Base-by-base conservation (phyloP, 2,329 filamentous ascomycete genomes). In the Capronia epimyces region DNA sequence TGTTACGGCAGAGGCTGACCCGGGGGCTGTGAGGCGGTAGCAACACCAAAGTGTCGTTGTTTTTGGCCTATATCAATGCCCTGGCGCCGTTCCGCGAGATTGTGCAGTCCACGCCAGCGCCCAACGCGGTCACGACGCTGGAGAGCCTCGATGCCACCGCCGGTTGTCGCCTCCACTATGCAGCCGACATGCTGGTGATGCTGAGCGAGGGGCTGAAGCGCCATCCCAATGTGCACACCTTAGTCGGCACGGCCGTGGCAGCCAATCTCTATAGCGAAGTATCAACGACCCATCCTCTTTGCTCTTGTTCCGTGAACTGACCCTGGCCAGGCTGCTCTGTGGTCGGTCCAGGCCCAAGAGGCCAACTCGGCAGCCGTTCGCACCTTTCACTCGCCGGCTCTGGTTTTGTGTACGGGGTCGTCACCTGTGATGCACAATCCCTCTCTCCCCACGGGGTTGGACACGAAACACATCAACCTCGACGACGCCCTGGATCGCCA, bases 31-130 rank as follows among this genome's bases (percentile, higher is more conserved):
- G 49, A 34, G 57, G 31, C 12, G 8, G 18, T 24, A 78, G 73
- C 59, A 84, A 84, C 63, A 84, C 81, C 50, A 83, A 80, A 61
- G 79, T 80, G 36, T 72, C 74, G 39, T 69, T 80, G 18, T 83
- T 84, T 62, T 67, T 79, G 51, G 69, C 76, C 22, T 83, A 77
- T 63, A 78, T 78, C 15, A 71, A 75, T 15, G 77, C 74, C 1
- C 65, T 78, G 1, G 64, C 73, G 29, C 70, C 78, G 0, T 82
- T 83, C 62, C 68, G 70, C 52, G 65, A 73, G 15, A 73, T 83
- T 40, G 67, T 76, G 43, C 69, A 74, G 43, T 67, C 66, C 18
- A 69, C 74, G 2, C 69, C 70, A 10, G 68, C 69, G 6, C 75
- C 77, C 1, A 81, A 82, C 64, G 75, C 78, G 15, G 73, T 82